Evolutionary conservation across 2,329 filamentous ascomycete species (phyloP), one percentile per base, ranked within the genome.

Genomic region (Eutypella sp.): DNA sequence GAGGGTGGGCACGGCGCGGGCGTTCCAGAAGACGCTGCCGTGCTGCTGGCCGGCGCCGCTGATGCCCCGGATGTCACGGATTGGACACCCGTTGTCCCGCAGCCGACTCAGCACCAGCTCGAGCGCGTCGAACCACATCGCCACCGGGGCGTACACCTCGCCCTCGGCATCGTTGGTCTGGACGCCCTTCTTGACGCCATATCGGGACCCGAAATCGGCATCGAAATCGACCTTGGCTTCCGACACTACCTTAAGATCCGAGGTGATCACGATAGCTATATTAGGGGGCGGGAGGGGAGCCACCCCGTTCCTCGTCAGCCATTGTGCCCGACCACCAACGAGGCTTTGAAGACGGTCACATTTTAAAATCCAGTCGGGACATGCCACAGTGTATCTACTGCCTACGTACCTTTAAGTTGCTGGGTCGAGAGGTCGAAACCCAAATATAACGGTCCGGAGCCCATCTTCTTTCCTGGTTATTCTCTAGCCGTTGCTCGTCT

Each of bases 401-500:
- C 13, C 25, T 16, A 55, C 61, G 53, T 67, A 82, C 89, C 91
- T 78, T 99, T 97, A 47, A 97, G 78, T 66, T 97, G 92, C 68
- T 97, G 93, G 47, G 93, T 97, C 37, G 91, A 96, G 49, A 97
- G 84, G 70, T 99, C 93, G 66, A 97, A 91, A 49, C 93, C 93
- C 61, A 96, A 76, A 64, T 95, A 96, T 50, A 95, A 73, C 16
- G 87, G 84, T 25, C 71, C 75, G 50, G 63, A 57, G 47, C 55
- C 60, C 67, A 69, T 68, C 41, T 42, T 60, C 49, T n/a, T 23
- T 29, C 13, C 25, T 29, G 7, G 25, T 29, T 33, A 33, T 15
- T 46, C 19, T 39, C 29, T 44, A 22, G 16, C 22, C 15, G 31
- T 34, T 13, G n/a, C 18, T 7, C 8, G 13, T n/a, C n/a, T n/a